Evolutionary conservation across 192 early-diverging fungal species (phyloP).

Genomic region (Jimgerdemannia flammicorona): DNA sequence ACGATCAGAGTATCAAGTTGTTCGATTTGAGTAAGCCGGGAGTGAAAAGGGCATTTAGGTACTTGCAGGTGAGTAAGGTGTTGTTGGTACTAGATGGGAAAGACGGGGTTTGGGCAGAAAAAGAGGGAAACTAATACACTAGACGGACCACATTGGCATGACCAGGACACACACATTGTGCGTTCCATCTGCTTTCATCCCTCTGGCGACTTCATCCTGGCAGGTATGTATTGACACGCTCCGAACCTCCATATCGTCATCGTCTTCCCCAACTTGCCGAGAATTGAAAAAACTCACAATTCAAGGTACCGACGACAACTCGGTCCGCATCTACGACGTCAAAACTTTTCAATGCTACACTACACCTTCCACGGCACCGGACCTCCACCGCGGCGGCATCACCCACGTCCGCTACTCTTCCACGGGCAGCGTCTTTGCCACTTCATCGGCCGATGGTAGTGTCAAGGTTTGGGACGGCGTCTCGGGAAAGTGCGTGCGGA

Average conservation of each 20-base stretch:
- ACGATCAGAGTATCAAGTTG: constrained; percentile 83
- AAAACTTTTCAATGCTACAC: constrained; percentile 83
- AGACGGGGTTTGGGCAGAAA: too few species aligned
- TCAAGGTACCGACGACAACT: constrained; percentile 67
- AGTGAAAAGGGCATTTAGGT: constrained; percentile 81
- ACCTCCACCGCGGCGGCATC: constrained; percentile 47
- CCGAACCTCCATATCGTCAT: not conserved
- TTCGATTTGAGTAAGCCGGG: constrained; percentile 84
- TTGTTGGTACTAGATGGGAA: too few species aligned
- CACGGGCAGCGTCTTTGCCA: constrained; percentile 69
- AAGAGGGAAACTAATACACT: too few species aligned
- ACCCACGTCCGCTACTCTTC: constrained; percentile 71
- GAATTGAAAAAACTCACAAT: constrained; percentile 2
- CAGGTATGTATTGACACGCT: constrained; percentile 29
- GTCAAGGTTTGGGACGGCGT: constrained; percentile 87
- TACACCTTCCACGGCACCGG: constrained; percentile 39
- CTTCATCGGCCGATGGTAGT: constrained; percentile 79
- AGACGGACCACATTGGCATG: not conserved
- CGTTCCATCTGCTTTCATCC: constrained; percentile 90
- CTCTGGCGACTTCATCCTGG: constrained; percentile 81
- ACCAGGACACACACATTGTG: constrained; percentile 70
- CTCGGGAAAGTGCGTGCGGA: constrained; percentile 67
- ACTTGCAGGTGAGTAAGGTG: constrained; percentile 53
- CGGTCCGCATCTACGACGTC: constrained; percentile 83
- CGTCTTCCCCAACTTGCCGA: not conserved